Base-by-base conservation (phyloP, 805 yeast species). In the Saccharomyces kudriavzevii region DNA sequence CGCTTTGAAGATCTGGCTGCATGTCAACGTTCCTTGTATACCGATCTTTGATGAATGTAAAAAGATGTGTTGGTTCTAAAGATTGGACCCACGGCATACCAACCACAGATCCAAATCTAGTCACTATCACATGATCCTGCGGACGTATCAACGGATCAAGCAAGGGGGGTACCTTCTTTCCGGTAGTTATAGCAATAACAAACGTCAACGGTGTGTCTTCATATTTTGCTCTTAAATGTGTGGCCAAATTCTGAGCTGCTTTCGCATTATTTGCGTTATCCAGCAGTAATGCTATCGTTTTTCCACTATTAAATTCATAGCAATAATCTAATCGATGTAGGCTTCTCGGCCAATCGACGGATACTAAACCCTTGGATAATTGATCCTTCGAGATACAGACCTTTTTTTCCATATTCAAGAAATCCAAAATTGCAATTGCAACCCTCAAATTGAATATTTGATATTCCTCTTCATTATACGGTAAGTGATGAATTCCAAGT, bases 211-310 rank as follows among this genome's bases (percentile, higher is more conserved):
- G 65, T 43, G 52, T 58, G 4, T 63, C 60, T 0, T 59, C 64
- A 47, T 57, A 59, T 46, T 53, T 51, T 1, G 46, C 54, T 5
- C 74, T 67, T 1, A 90, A 68, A 64, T 75, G 89, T 43, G 75
- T 75, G 0, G 77, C 78, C 29, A 94, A 72, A 61, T 86, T 89
- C n/a, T 71, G 69, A 0, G 97, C 94, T 0, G 97, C 96, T 55
- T 84, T 82, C 5, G 81, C 83, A 65, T 94, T 94, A 67, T 94
- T 98, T 0, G 98, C 97, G 2, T 98, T 98, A 70, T 92, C 98
- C 1, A 94, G 63, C 3, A 94, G 68, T 0, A 75, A 50, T 1
- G 66, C 58, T 2, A 67, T 50, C 5, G 57, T 60, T 24, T 66
- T 60, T 1, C 50, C 49, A 14, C 47, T 50, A 8, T 47, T 35